These are phyloP conservation scores for Hymenoscyphus fructigenus DNA, from an alignment of 2,329 filamentous ascomycete species.

Conservation along the genomic window DNA sequence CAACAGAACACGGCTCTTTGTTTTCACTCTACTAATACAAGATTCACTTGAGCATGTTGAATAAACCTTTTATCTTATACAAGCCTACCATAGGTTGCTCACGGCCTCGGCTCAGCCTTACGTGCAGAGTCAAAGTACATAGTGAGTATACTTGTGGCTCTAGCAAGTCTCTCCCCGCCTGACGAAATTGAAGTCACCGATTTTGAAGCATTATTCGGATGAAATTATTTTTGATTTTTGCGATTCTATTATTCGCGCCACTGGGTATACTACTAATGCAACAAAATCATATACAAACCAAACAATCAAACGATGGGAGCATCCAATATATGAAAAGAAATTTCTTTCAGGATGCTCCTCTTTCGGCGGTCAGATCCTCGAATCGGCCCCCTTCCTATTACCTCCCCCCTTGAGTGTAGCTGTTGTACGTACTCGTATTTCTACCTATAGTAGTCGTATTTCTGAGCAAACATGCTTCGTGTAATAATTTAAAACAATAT, in stretches of 20 bases:
- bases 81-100: too few relatives aligned
- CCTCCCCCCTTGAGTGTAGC: neutral
- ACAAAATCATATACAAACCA: slow-evolving; percentile 34
- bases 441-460: slow-evolving; percentile 19
- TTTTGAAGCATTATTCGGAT: too few relatives aligned
- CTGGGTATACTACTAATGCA: slow-evolving; percentile 36
- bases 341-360: slow-evolving; percentile 2
- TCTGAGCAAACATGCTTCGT: slow-evolving; percentile 21
- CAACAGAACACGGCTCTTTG: neutral
- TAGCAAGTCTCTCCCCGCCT: neutral
- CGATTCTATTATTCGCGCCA: slow-evolving; percentile 27
- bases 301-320: slow-evolving; percentile 14
- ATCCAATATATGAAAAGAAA: slow-evolving; percentile 22
- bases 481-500: slow-evolving; percentile 32
- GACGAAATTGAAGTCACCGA: neutral
- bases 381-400: neutral
- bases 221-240: neutral
- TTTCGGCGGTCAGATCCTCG: neutral
- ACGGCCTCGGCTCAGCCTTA: neutral
- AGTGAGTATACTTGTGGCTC: neutral
- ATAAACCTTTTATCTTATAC: neutral
- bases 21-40: too few relatives aligned
- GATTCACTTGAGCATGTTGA: neutral
- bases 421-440: slow-evolving; percentile 14
- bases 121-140: neutral